A percentile compares a stretch with the other conserved stretches of the same genome.
Conservation (phyloP, 768 basidiomycete genomes). For the Tulasnella sp. region DNA sequence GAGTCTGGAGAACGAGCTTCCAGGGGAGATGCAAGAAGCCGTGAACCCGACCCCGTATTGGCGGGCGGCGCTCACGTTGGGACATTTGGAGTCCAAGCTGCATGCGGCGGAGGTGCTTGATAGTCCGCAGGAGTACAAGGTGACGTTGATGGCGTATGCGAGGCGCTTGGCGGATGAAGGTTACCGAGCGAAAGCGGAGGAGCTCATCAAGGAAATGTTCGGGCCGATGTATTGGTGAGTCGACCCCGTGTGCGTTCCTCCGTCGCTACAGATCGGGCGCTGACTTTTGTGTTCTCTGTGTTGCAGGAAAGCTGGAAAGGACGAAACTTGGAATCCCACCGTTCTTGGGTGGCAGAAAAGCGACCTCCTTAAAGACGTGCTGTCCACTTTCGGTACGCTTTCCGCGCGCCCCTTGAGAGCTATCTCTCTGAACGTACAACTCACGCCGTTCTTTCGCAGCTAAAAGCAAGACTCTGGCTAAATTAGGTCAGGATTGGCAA, state of each 20-base stretch:
- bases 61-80: conserved; percentile 69
- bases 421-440: not conserved
- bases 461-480: conserved; percentile 60
- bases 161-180: conserved; percentile 84
- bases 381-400: conserved; percentile 61
- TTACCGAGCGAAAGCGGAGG: conserved; percentile 78
- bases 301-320: conserved; percentile 55
- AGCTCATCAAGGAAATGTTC: conserved; percentile 78
- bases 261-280: not conserved
- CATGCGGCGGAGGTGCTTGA: conserved; percentile 64
- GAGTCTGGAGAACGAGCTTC: conserved; percentile 22
- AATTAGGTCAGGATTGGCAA: conserved; percentile 73
- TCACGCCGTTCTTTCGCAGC: conserved; percentile 35
- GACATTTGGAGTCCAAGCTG: conserved; percentile 77
- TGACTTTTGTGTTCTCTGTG: conserved; percentile 8
- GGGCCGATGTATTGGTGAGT: conserved; percentile 85
- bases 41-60: conserved; percentile 42
- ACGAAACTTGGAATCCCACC: conserved; percentile 56
- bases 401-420: no score
- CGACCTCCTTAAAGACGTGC: conserved; percentile 71
- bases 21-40: conserved; percentile 3
- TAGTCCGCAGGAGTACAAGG: conserved; percentile 76
- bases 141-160: conserved; percentile 62
- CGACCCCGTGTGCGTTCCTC: not conserved
- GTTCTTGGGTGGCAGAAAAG: conserved; percentile 66